Percentiles rank a stretch among this genome's conserved stretches.
These are phyloP conservation scores for Schizosaccharomyces cryophilus DNA, from an alignment of 805 yeast species.

Conservation along the genomic window DNA sequence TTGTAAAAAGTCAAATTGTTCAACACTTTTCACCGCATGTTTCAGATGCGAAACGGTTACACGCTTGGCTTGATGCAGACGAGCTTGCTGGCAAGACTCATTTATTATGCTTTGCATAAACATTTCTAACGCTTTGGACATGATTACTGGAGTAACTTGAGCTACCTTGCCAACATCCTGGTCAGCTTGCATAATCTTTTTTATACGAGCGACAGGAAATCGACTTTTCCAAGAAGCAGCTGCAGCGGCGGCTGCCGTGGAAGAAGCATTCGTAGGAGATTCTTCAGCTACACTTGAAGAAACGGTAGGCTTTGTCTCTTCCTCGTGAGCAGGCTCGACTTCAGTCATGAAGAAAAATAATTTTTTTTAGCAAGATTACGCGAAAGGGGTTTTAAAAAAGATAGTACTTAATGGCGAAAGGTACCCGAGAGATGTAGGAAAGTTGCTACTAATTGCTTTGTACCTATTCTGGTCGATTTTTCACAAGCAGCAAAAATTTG, in stretches of 20 bases:
- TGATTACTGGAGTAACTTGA: conserved; percentile 95
- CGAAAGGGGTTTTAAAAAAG: too few relatives aligned
- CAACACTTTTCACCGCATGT: conserved; percentile 61
- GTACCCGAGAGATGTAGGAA: too few relatives aligned
- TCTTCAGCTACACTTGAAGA: neutral
- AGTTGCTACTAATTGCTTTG: too few relatives aligned
- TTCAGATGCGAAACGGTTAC: conserved; percentile 65
- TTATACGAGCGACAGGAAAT: conserved; percentile 42
- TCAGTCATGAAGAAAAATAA: too few relatives aligned
- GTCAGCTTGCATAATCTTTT: conserved; percentile 90
- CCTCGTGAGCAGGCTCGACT: too few relatives aligned
- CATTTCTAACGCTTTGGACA: conserved; percentile 80
- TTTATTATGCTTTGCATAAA: conserved; percentile 77
- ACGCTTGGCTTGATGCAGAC: conserved; percentile 46
- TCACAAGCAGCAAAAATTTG: too few relatives aligned
- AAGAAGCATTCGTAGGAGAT: neutral
- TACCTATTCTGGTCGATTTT: too few relatives aligned
- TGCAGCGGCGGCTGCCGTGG: neutral
- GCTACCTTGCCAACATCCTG: conserved; percentile 97
- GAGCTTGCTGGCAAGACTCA: conserved; percentile 57
- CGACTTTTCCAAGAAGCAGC: neutral
- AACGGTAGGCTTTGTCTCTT: neutral
- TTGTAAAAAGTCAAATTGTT: conserved; percentile 77
- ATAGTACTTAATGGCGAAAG: too few relatives aligned
- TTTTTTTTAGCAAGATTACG: too few relatives aligned